These are phyloP conservation scores for Diaporthe longicolla DNA, from an alignment of 2,329 filamentous ascomycete genomes.

Conservation along the genomic window DNA sequence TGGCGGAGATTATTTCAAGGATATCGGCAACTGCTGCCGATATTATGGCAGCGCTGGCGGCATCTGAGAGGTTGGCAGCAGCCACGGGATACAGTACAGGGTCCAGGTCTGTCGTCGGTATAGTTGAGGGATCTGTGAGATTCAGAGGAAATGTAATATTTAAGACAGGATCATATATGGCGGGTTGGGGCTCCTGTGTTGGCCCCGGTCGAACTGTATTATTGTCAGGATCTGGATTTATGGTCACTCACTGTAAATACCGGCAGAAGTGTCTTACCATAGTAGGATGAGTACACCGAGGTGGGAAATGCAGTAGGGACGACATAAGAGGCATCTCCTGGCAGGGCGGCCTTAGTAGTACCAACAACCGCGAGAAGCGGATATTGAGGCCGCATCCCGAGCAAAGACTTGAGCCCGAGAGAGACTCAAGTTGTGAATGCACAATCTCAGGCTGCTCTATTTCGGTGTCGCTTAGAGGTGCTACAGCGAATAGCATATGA, in stretches of 20 bases:
- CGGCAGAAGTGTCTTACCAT: slow-evolving; percentile 49
- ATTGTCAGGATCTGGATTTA: neutral
- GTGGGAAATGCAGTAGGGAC: slow-evolving; percentile 65
- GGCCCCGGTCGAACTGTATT: slow-evolving; percentile 49
- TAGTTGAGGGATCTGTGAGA: slow-evolving; percentile 66
- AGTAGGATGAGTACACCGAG: slow-evolving; percentile 64
- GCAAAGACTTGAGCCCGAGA: neutral
- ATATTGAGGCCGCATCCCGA: slow-evolving; percentile 36
- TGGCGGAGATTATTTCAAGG: slow-evolving; percentile 57
- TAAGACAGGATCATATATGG: slow-evolving; percentile 66
- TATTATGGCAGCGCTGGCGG: slow-evolving; percentile 58
- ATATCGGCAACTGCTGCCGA: slow-evolving; percentile 60
- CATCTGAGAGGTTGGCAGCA: slow-evolving; percentile 58
- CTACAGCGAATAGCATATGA: neutral
- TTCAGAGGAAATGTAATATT: slow-evolving; percentile 68
- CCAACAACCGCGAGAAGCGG: slow-evolving; percentile 39
- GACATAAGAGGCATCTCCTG: slow-evolving; percentile 55
- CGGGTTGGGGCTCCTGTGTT: slow-evolving; percentile 53
- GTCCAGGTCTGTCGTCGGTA: slow-evolving; percentile 63
- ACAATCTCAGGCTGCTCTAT: neutral
- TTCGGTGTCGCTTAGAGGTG: neutral
- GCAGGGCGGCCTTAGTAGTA: slow-evolving; percentile 44
- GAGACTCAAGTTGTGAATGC: neutral
- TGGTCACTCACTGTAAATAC: neutral
- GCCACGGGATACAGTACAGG: slow-evolving; percentile 64